Base-by-base conservation (phyloP, 2,329 filamentous ascomycete species). In the Fusarium lateritium region DNA sequence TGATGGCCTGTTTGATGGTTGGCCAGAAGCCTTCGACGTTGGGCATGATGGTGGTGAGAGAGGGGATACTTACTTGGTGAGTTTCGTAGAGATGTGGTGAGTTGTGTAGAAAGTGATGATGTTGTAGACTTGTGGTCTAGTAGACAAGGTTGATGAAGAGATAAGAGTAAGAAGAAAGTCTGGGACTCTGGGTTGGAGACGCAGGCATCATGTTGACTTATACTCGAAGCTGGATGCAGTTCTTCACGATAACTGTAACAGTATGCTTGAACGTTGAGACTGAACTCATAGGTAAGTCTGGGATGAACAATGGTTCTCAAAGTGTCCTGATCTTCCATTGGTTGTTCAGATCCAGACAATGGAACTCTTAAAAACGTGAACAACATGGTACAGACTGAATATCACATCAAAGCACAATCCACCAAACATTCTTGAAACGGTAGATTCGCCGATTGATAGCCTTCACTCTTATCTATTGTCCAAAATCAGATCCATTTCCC, bases 21-120 rank as follows among this genome's bases (percentile, higher is more conserved):
- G 67, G 67, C 67, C 67, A 70, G 44, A 42, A 70, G 2, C 39
- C 9, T 6, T 63, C 49, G 1, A 11, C 13, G 11, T 24, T 15
- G 26, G 62, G 28, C 53, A 67, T 67, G 14, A 17, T 44, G 36
- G n/a, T 2, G 10, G 13, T 9, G 21, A 36, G 10, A 33, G 19
- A 19, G 38, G 34, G 15, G 28, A 31, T 22, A n/a, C 45, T 28
- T 36, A 45, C 55, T 51, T 44, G 8, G 19, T 13, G n/a, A 52
- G 42, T 40, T 50, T 22, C 6, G 33, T 40, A 33, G 28, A 31
- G 28, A 13, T 31, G 28, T 31, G 5, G 13, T 19, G 28, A 11
- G 28, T 11, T 13, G 28, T 31, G 10, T 19, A 19, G 19, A 19
- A 10, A 31, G 28, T 40, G 28, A 21, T 45, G 19, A 8, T 43